A percentile compares a stretch with the other conserved stretches of the same genome.
Evolutionary conservation across 495 filamentous ascomycete genomes (phyloP).

Genomic region (Penicillium argentinense): DNA sequence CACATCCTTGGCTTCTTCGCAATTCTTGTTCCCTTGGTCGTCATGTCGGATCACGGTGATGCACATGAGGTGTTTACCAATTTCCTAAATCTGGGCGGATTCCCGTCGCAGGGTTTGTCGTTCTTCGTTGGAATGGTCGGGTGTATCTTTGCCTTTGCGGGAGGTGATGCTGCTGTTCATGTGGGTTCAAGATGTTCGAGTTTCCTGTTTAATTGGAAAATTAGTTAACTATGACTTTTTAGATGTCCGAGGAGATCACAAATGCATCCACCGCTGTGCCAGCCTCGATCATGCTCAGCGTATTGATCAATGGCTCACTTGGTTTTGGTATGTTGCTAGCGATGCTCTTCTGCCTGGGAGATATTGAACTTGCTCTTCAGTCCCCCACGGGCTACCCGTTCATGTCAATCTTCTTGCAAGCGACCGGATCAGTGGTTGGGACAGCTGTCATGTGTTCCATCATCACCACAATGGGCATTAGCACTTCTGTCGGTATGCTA

Average conservation of each 20-base stretch:
- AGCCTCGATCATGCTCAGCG: slow-evolving; percentile 43
- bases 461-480: slow-evolving; percentile 41
- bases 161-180: slow-evolving; percentile 41
- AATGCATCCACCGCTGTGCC: slow-evolving; percentile 48
- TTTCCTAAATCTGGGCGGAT: slow-evolving; percentile 48
- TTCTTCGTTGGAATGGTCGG: slow-evolving; percentile 48
- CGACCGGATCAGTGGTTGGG: slow-evolving; percentile 38
- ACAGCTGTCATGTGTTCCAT: slow-evolving; percentile 46
- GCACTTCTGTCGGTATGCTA: slow-evolving; percentile 42
- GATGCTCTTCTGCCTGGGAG: slow-evolving; percentile 47
- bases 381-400: slow-evolving; percentile 46
- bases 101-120: slow-evolving; percentile 41
- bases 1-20: slow-evolving; percentile 54
- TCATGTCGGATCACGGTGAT: slow-evolving; percentile 42
- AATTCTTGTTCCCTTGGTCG: slow-evolving; percentile 49
- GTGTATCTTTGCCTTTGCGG: slow-evolving; percentile 44
- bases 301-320: slow-evolving; percentile 46
- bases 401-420: slow-evolving; percentile 49
- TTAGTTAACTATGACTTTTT: neutral
- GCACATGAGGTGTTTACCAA: slow-evolving; percentile 44
- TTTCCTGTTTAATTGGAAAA: neutral
- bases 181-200: slow-evolving; percentile 22
- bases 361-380: slow-evolving; percentile 37
- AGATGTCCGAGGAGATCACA: slow-evolving; percentile 57
- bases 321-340: slow-evolving; percentile 52